Base-by-base conservation (phyloP, 129 eudicot genomes). In the Lactuca saligna region DNA sequence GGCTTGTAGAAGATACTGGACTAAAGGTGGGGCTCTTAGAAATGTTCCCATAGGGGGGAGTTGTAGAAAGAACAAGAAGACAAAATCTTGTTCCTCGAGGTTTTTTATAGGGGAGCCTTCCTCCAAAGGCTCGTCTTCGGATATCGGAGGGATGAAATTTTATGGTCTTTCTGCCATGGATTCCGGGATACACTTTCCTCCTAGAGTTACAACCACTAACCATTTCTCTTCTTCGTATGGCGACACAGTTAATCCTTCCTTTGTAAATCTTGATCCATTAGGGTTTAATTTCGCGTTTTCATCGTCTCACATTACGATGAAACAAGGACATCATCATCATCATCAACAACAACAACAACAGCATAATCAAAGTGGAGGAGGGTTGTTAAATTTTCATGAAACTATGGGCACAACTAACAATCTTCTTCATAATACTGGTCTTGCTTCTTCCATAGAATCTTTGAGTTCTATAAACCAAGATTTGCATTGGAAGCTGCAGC, bases 401-500 rank as follows among this genome's bases (percentile, higher is more conserved):
- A 71, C 12, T 4, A 46, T 83, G 70, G 83, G 83, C 10, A 62
- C 75, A 37, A n/a, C 55, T 33, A 70, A 61, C 20, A 48, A 73
- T 54, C 53, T 39, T 60, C 66, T 50, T 55, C 66, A 42, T 5
- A 80, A 61, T 32, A 63, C 38, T 50, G 71, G 46, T 61, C 38
- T 86, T 13, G 88, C 95, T 33, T 76, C 95, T 58, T 85, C 96
- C 8, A 91, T 91, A 7, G 96, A 88, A 76, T 91, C 96, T 5
- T 75, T 91, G 82, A 88, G 97, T 71, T 86, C 85, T 11, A 78
- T 88, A 17, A 91, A 88, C 78, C 96, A 91, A 75, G 97, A 91
- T 42, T 77, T 91, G 78, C 97, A 91, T 66, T 88, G 97, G 94
- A 91, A 88, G 72, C 64, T 91, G 10, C 97, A 91, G 72, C 96